Evolutionary conservation across 2,329 filamentous ascomycete species (phyloP), one percentile per base, ranked within the genome.

Genomic region (Beauveria sp.): DNA sequence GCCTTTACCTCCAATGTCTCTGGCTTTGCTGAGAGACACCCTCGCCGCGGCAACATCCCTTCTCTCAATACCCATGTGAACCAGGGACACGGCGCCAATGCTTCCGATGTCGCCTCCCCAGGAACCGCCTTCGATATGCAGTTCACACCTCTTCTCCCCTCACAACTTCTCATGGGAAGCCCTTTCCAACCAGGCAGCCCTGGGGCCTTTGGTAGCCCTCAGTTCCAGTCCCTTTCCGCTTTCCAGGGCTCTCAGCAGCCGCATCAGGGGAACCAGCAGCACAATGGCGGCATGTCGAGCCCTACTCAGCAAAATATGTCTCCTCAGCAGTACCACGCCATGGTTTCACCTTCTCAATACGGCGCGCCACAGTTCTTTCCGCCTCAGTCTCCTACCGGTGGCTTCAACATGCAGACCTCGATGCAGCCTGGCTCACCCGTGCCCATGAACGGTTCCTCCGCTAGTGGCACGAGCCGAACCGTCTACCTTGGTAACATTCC

Each of bases 401-500:
- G 82, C n/a, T 92, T 88, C 74, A 85, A 82, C 65, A 73, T 80
- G 72, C 77, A 82, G 69, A 75, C 81, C 60, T 75, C 77, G 61
- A 79, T 85, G 72, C 81, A 81, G 71, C 87, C 91, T 43, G 88
- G 87, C 46, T 90, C 90, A 18, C 88, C 90, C 10, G 86, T 93
- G 67, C 84, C 87, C 26, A 86, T 93, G 78, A 84, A 84, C 34
- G 86, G 90, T n/a, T 89, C 89, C 52, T 83, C 96, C 64, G 85
- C 96, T 50, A 92, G 91, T 54, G 91, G 92, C 57, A 96, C 93
- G 10, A 98, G 93, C 82, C 87, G 95, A 68, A 99, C 95, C 4
- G 95, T 99, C 49, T 99, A 99, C 72, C 80, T 99, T 58, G 95
- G 95, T 66, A 99, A 99, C 76, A 98, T 99, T 63, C 95, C 95